Evolutionary conservation across 768 basidiomycete genomes (phyloP), one percentile per base, ranked within the genome.

Genomic region (Russula abietina): DNA sequence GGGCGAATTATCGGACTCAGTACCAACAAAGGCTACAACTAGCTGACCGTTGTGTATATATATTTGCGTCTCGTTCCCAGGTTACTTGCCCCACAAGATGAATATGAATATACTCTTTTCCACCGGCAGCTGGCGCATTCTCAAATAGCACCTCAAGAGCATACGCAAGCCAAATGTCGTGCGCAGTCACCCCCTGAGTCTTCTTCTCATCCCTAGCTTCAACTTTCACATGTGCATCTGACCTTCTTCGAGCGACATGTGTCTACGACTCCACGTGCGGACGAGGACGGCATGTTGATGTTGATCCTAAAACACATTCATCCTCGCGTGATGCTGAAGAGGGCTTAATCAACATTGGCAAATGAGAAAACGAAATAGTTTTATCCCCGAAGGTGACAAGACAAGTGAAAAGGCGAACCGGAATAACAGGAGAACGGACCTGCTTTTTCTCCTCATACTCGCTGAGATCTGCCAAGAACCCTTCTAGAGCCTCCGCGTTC

Each of bases 221-320:
- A 2, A n/a, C 36, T 36, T 36, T 36, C 36, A 2, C 39, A 48
- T 22, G 48, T 8, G 8, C 22, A 24, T 46, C 38, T 41, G 38
- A 24, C 16, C 36, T 28, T 30, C 39, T 50, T 41, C 32, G 58
- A 9, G 63, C 63, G 11, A 51, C 63, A 49, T 64, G 63, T 14
- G 63, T 64, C n/a, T n/a, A n/a, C n/a, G n/a, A n/a, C n/a, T n/a
- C 63, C 63, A 64, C 8, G 63, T 60, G 9, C 41, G 60, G 48
- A 64, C 58, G 14, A 64, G 39, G 17, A 64, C 58, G 16, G 63
- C 46, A 14, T 50, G 54, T 22, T 64, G 39, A 14, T 50, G 54
- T 22, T 64, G 39, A 17, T 28, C 48, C 19, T 38, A 26, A 55
- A 50, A 36, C 11, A 60, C 30, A 19, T 64, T 17, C 26, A 32